Conservation (phyloP, 2,329 filamentous ascomycete species). For the Colletotrichum endophyticum region DNA sequence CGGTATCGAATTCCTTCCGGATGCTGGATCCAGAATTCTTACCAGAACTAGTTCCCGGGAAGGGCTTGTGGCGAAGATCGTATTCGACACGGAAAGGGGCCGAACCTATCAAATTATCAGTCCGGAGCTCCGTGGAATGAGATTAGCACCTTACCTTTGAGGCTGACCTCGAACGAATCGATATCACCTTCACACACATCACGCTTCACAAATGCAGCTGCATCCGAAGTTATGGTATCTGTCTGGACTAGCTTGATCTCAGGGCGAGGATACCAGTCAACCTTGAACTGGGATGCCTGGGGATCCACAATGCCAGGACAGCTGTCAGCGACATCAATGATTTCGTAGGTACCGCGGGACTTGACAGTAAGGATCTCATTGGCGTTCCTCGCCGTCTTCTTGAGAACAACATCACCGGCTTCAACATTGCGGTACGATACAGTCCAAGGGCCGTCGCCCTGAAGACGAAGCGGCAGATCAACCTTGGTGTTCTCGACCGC, state of each 20-base stretch:
- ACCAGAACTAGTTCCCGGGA: neutral
- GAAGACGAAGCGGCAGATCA: conserved; percentile 80
- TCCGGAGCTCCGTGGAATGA: neutral
- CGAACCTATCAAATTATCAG: conserved; percentile 59
- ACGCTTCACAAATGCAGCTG: conserved; percentile 69
- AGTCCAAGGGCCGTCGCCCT: conserved; percentile 84
- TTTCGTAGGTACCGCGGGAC: conserved; percentile 77
- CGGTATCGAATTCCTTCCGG: conserved; percentile 75
- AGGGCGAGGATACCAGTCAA: conserved; percentile 87
- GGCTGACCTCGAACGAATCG: conserved; percentile 81
- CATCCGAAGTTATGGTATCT: conserved; percentile 59
- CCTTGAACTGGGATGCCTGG: conserved; percentile 74
- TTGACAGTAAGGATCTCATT: conserved; percentile 75
- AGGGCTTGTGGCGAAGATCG: conserved; percentile 35
- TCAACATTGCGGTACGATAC: conserved; percentile 76
- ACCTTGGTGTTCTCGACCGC: conserved; percentile 79
- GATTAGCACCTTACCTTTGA: conserved; percentile 65
- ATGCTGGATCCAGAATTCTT: neutral
- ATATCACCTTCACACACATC: conserved; percentile 95
- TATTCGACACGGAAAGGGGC: conserved; percentile 66
- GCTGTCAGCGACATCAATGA: conserved; percentile 77
- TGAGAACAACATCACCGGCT: conserved; percentile 47
- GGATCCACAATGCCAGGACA: conserved; percentile 84
- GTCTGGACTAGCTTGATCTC: conserved; percentile 70
- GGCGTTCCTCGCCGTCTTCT: conserved; percentile 53